These are phyloP conservation scores for Polygonum aviculare DNA, from an alignment of 148 eudicot genomes.

Conservation along the genomic window DNA sequence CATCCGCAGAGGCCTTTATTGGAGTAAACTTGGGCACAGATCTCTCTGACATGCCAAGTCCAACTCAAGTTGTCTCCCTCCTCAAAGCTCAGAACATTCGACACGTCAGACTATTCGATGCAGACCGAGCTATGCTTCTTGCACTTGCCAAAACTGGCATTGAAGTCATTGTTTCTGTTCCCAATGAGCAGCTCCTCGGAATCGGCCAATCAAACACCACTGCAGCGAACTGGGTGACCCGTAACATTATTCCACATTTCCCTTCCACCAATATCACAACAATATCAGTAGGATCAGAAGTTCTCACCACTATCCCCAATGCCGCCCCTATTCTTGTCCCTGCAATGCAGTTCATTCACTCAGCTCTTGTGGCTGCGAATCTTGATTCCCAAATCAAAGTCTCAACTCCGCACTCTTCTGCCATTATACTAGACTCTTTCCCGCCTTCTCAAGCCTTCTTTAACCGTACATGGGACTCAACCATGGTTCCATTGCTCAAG, in stretches of 20 bases:
- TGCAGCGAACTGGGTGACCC: constrained; percentile 86
- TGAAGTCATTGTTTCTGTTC: constrained; percentile 70
- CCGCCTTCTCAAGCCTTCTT: constrained; percentile 98
- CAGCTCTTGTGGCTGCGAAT: constrained; percentile 75
- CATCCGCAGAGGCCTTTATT: constrained; percentile 54
- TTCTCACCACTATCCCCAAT: constrained; percentile 70
- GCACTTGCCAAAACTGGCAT: constrained; percentile 80
- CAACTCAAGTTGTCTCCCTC: constrained; percentile 74
- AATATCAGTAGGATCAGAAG: constrained; percentile 85
- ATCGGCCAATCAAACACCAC: constrained; percentile 90
- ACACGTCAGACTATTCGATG: constrained; percentile 64
- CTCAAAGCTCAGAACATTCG: constrained; percentile 73
- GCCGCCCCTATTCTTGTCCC: constrained; percentile 79
- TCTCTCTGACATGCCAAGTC: constrained; percentile 70
- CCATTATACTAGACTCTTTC: constrained; percentile 74
- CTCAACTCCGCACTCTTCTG: constrained; percentile 79
- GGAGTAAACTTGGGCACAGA: constrained; percentile 82
- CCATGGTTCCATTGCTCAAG: constrained; percentile 73
- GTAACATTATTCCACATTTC: constrained; percentile 59
- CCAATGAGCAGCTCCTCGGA: constrained; percentile 79
- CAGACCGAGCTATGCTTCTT: constrained; percentile 69
- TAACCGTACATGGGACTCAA: constrained; percentile 75
- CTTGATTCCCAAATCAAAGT: constrained; percentile 71
- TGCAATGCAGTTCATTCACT: constrained; percentile 65
- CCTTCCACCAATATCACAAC: constrained; percentile 87